A percentile compares a stretch with the other conserved stretches of the same genome.
phyloP scores from a whole-genome alignment of 192 early-diverging fungal genomes.

The Powellomyces hirtus region DNA sequence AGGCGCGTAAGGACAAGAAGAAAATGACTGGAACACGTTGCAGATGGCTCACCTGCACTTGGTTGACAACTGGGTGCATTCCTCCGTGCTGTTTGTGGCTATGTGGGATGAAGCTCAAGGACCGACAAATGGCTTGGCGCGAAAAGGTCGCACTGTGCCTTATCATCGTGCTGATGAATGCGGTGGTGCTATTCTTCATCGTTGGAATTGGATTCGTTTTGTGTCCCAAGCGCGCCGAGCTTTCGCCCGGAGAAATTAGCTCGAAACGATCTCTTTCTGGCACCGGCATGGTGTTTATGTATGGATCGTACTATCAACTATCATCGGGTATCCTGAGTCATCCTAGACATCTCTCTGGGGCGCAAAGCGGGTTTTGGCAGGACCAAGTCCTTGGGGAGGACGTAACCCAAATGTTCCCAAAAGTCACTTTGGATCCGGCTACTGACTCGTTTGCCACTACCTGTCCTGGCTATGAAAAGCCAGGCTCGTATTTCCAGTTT shows the following conservation, averaged over 20 bases:
- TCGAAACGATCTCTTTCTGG: conserved; percentile 15
- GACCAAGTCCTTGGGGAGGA: conserved; percentile 41
- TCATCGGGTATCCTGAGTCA: background rate
- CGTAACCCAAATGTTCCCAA: conserved; percentile 44
- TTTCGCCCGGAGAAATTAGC: conserved; percentile 47
- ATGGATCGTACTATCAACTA: conserved; percentile 48
- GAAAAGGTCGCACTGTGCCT: conserved; percentile 94
- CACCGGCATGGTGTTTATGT: conserved; percentile 44
- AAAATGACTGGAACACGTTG: conserved; percentile 58
- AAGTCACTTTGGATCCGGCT: conserved; percentile 9
- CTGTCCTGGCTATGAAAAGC: conserved; percentile 37
- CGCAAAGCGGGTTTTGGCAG: conserved; percentile 31
- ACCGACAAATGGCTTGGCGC: conserved; percentile 94
- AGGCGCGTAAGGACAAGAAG: conserved; percentile 29
- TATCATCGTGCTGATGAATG: conserved; percentile 81
- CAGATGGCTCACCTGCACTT: conserved; percentile 79
- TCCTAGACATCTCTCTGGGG: background rate
- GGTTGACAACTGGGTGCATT: conserved; percentile 76
- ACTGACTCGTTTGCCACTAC: conserved; percentile 21
- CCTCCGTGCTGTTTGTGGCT: conserved; percentile 61
- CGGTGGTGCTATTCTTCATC: conserved; percentile 80
- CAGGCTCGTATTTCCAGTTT: conserved; percentile 28
- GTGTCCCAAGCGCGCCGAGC: conserved; percentile 72
- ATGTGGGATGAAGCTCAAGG: conserved; percentile 77
- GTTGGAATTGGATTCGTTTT: conserved; percentile 62